A percentile compares a stretch with the other conserved stretches of the same genome.
phyloP scores from a whole-genome alignment of 176 grass and related monocot genomes.

The Otatea glauca region DNA sequence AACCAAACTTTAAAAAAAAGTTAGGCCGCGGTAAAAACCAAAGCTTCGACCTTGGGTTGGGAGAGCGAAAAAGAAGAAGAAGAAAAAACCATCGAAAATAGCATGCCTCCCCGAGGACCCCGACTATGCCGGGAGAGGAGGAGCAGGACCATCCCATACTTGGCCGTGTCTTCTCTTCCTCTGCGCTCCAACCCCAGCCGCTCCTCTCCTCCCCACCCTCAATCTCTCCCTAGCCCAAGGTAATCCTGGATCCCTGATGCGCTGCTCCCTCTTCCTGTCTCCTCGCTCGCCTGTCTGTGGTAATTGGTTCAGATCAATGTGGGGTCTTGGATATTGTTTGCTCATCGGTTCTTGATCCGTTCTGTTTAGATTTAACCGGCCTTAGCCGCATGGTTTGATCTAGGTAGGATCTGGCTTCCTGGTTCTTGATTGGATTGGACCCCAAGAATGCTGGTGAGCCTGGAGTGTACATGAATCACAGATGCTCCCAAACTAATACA shows the following conservation, averaged over 20 bases:
- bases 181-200: neutral
- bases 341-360: neutral
- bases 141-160: too few relatives aligned
- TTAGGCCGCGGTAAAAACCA: too few relatives aligned
- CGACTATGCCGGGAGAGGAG: too few relatives aligned
- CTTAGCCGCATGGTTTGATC: neutral
- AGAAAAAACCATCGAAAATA: too few relatives aligned
- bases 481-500: neutral
- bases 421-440: neutral
- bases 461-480: neutral
- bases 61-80: too few relatives aligned
- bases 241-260: neutral
- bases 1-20: too few relatives aligned
- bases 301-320: neutral
- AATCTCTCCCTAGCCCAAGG: neutral
- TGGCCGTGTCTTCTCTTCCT: neutral
- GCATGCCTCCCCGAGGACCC: too few relatives aligned
- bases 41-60: too few relatives aligned
- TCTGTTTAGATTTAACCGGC: neutral
- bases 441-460: too few relatives aligned
- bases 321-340: too few relatives aligned
- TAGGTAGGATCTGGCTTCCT: neutral
- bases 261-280: neutral
- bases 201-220: neutral
- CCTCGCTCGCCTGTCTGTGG: neutral